Conservation (phyloP, 208 protist species). For the Leptomonas pyrrhocoris region DNA sequence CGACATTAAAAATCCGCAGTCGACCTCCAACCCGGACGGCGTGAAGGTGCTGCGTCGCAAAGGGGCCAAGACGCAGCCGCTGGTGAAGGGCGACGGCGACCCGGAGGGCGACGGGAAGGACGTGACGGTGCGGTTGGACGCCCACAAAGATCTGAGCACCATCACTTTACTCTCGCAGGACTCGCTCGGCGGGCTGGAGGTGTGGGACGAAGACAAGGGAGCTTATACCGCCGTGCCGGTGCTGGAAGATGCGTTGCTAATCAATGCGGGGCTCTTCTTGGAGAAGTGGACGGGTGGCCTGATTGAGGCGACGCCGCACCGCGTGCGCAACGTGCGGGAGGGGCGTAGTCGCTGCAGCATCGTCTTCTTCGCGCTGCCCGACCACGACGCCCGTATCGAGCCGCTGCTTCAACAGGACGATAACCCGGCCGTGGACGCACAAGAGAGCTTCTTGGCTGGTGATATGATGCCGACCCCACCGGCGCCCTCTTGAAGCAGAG, state of each 20-base stretch:
- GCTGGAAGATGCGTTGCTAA: constrained; percentile 83
- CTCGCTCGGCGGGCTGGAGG: constrained; percentile 80
- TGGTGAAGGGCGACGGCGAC: constrained; percentile 22
- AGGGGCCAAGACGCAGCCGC: constrained; percentile 59
- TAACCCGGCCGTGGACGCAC: constrained; percentile 72
- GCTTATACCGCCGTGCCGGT: constrained; percentile 74
- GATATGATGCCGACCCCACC: constrained; percentile 80
- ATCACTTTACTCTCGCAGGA: constrained; percentile 88
- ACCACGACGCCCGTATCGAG: constrained; percentile 84
- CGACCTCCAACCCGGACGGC: constrained; percentile 59
- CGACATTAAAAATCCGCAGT: constrained; percentile 55
- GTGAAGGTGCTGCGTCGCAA: constrained; percentile 83
- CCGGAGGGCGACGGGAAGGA: constrained; percentile 26
- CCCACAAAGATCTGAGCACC: constrained; percentile 88
- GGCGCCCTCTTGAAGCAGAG: constrained; percentile 1
- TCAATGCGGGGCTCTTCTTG: constrained; percentile 87
- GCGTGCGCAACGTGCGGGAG: constrained; percentile 71
- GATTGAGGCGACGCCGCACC: constrained; percentile 85
- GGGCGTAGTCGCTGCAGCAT: constrained; percentile 79
- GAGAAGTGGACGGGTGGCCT: constrained; percentile 88
- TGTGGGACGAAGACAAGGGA: constrained; percentile 75
- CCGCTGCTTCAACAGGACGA: constrained; percentile 88
- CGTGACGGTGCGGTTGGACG: constrained; percentile 65
- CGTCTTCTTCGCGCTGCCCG: constrained; percentile 84
- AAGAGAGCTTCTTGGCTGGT: constrained; percentile 79